Base-by-base conservation (phyloP, 257 asterid species). In the Salvia rosmarinus region DNA sequence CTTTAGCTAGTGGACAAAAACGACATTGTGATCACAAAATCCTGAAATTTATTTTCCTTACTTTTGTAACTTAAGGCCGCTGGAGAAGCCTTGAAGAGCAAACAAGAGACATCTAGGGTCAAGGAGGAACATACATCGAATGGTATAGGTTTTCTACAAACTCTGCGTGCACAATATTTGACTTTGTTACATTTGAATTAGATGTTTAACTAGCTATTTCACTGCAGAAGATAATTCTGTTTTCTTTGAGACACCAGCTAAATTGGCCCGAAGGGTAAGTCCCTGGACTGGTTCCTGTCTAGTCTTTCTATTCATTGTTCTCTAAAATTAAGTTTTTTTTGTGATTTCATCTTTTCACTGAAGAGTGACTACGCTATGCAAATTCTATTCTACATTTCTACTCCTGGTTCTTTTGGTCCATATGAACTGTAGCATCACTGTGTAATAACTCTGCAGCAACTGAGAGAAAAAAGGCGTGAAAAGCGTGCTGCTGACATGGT, bases 401-500 rank as follows among this genome's bases (percentile, higher is more conserved):
- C 80, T 72, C 62, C 56, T 40, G 39, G 35, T 43, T 12, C 25
- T 67, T 10, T 58, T 67, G 40, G 57, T 50, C 30, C 7, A 13
- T 60, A 11, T 8, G 54, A 73, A 13, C 68, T 28, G 8, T 51
- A 60, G 40, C 44, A 57, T 50, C 52, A 42, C 59, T 77, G 10
- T 82, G 72, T 67, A 59, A 77, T 49, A 70, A 57, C 37, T 63
- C 59, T 83, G 89, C 92, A 95, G 99, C 96, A 84, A 85, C 67
- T 91, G 86, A 89, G 96, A 81, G 92, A 81, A 75, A 85, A 80
- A 79, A 83, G 84, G 66, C 90, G 88, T 58, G 98, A 91, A 82
- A 89, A 82, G 63, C 97, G 92, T 52, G 98, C 92, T 71, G 88
- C 91, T 72, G 96, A 90, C 70, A 78, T 91, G 83, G 79, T 85